Percentiles rank a stretch among this genome's conserved stretches.
phyloP scores from a whole-genome alignment of 495 filamentous ascomycete genomes.

The Penicillium pancosmium region DNA sequence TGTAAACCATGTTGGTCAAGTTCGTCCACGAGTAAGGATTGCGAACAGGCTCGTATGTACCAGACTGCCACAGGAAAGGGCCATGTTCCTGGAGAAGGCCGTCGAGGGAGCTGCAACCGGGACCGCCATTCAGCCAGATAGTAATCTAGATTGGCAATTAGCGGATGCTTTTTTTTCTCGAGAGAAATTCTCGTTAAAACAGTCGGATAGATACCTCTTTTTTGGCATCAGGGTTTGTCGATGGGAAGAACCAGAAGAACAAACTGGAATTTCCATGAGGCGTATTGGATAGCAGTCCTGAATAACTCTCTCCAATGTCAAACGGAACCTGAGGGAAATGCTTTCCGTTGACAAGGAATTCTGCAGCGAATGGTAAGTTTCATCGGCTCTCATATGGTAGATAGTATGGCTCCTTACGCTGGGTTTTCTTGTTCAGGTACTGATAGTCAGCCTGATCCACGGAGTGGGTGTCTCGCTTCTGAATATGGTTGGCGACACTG shows the following conservation, averaged over 20 bases:
- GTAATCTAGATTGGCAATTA: slow-evolving; percentile 50
- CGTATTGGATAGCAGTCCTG: slow-evolving; percentile 73
- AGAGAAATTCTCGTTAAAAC: slow-evolving; percentile 9
- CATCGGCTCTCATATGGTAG: too few species aligned
- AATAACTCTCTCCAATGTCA: slow-evolving; percentile 76
- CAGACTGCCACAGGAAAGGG: slow-evolving; percentile 73
- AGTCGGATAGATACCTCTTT: slow-evolving; percentile 57
- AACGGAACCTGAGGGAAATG: slow-evolving; percentile 73
- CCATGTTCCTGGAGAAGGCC: slow-evolving; percentile 77
- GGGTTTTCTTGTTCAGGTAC: slow-evolving; percentile 22
- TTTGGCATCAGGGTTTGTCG: slow-evolving; percentile 51
- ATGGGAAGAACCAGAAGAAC: slow-evolving; percentile 82
- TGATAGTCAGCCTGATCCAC: slow-evolving; percentile 6
- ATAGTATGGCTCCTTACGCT: slow-evolving; percentile 9
- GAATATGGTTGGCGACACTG: neutral
- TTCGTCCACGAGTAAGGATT: slow-evolving; percentile 75
- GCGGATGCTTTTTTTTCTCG: neutral
- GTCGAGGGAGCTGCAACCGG: slow-evolving; percentile 69
- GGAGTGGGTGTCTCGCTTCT: slow-evolving; percentile 5
- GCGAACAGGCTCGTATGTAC: slow-evolving; percentile 61
- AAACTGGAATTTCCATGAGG: slow-evolving; percentile 52
- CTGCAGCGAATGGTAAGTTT: slow-evolving; percentile 18
- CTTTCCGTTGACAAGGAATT: slow-evolving; percentile 67
- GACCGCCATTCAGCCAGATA: slow-evolving; percentile 73
- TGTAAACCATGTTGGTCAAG: slow-evolving; percentile 74